A percentile compares a stretch with the other conserved stretches of the same genome.
Evolutionary conservation across 192 early-diverging fungal genomes (phyloP).

Genomic region (Backusella macrospora): DNA sequence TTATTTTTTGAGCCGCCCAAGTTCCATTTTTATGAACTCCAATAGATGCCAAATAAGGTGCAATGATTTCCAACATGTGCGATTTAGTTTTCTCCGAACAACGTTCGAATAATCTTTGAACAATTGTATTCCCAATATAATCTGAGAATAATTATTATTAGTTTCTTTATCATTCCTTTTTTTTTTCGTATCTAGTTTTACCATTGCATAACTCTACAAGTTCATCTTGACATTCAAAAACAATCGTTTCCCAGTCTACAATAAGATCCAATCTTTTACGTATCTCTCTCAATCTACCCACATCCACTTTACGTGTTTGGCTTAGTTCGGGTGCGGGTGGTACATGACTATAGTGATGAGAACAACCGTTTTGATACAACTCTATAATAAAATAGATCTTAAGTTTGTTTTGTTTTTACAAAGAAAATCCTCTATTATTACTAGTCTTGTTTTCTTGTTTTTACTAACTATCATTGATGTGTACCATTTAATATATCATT

Average conservation of each 20-base stretch:
- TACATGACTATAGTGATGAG: conserved; percentile 50
- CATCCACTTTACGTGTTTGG: conserved; percentile 71
- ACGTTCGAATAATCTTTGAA: conserved; percentile 89
- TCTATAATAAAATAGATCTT: background rate
- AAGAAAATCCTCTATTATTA: background rate
- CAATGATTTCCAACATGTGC: conserved; percentile 74
- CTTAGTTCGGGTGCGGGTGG: conserved; percentile 70
- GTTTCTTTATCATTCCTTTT: background rate
- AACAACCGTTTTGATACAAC: background rate
- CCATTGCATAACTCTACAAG: conserved; percentile 88
- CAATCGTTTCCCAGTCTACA: conserved; percentile 77
- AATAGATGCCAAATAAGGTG: conserved; percentile 82
- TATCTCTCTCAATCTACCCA: conserved; percentile 83
- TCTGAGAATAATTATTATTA: conserved; percentile 49
- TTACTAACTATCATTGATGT: background rate
- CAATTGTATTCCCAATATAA: conserved; percentile 94
- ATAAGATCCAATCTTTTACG: conserved; percentile 83
- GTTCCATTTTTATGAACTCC: conserved; percentile 98
- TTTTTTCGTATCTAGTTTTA: conserved; percentile 34
- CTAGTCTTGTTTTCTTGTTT: background rate
- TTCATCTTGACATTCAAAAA: conserved; percentile 79
- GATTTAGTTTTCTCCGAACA: conserved; percentile 68
- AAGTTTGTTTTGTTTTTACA: background rate
- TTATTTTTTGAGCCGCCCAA: conserved; percentile 96
- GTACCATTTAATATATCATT: conserved; percentile 4